Evolutionary conservation across 2,329 filamentous ascomycete genomes (phyloP), one percentile per base, ranked within the genome.

Genomic region (Xylariaceae sp.): DNA sequence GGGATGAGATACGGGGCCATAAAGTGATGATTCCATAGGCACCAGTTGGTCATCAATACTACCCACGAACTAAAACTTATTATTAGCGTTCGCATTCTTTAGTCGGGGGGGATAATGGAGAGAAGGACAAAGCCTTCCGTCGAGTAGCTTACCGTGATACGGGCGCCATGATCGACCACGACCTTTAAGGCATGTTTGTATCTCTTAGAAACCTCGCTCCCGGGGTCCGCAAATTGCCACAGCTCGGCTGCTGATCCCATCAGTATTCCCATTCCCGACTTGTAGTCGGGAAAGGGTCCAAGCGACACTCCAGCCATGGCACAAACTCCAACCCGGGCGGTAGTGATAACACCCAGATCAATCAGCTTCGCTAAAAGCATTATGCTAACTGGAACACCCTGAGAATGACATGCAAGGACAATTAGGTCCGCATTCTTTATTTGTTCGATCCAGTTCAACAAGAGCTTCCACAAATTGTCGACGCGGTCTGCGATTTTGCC

Each of bases 41-140:
- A 99, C 93, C 2, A 99, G 81, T 74, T 99, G 95, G 73, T 99
- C 95, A 72, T 99, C 95, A 48, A 99, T 96, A 73, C 93, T 97
- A 51, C 94, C 94, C 57, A 96, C 83, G 71, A 93, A 97, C 0
- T 70, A 51, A 16, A 11, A 26, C 61, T 43, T 39, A 57, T 59
- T 49, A 51, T 33, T 56, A 17, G 29, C 37, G n/a, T 12, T 49
- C 19, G 19, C 9, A 29, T 23, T 28, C 19, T 54, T 23, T 43
- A 45, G 16, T n/a, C 3, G 21, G 31, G 17, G 16, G 19, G 14
- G 11, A 17, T 12, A 7, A 9, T 7, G 28, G 24, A 1, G 19
- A 16, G 17, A 36, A 24, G 37, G 26, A n/a, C 11, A 28, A 45
- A 48, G 11, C 21, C 14, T 4, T 39, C 26, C 3, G 24, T 34